Base-by-base conservation (phyloP, 2,329 filamentous ascomycete species). In the Rutstroemia sydowiana region DNA sequence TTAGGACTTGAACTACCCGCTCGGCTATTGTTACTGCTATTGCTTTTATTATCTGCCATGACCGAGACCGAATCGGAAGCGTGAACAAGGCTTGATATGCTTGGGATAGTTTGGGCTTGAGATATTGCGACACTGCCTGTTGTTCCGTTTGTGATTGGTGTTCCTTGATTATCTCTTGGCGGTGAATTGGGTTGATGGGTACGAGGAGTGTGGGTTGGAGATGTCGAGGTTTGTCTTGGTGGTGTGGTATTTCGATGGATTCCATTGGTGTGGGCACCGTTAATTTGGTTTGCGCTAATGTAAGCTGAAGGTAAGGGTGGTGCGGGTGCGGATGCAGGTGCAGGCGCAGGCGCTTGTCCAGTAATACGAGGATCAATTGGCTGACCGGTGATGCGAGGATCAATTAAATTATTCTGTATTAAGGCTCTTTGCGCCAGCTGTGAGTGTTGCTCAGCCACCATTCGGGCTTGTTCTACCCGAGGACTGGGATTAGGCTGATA, bases 391-490 rank as follows among this genome's bases (percentile, higher is more conserved):
- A 45, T 45, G 8, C 37, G 37, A 20, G 62, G 63, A 53, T 65
- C 63, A 37, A 64, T 59, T 40, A 62, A 50, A 10, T 53, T 54
- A 31, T 42, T 55, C 57, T 63, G 60, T n/a, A n/a, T n/a, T 10
- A 63, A 40, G 18, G 60, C 62, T 43, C 58, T 48, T 45, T 65
- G 63, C 1, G 64, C 64, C 32, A 63, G 56, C 41, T 62, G 57
- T 45, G 61, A 58, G 60, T 68, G 58, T 67, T 66, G 52, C 68
- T 65, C 60, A 21, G 61, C 62, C 26, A 65, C 47, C 5, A 62
- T 59, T 26, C 69, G 61, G 11, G 68, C 65, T 21, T 74, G 73
- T n/a, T 68, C 63, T 13, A 68, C 62, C 40, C 68, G 67, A 26
- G 69, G 64, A 44, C 69, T 69, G 13, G 67, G 66, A 28, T 68